Evolutionary conservation across 225 moss, liverwort and hornwort species (phyloP), one percentile per base, ranked within the genome.

Genomic region (Asterella californica): DNA sequence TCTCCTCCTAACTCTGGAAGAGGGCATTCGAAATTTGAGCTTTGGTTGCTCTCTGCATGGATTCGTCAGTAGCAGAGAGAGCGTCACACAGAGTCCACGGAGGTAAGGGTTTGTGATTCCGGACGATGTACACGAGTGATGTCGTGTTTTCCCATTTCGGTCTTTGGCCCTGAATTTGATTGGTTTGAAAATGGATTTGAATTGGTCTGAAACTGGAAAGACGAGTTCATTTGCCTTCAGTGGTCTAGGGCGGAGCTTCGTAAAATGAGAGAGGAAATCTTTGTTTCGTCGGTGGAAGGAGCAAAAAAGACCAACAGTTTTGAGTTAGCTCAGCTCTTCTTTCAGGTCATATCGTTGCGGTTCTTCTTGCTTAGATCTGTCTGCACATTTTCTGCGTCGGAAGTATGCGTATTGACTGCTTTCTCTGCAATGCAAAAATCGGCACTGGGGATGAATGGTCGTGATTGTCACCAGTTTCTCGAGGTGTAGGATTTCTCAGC

Each of bases 401-500:
- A 0, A 4, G 34, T 15, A 36, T 15, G 17, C 4, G 36, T 30
- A 27, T 64, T 64, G 17, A 33, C 66, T 66, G 66, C 64, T 30
- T 2, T 64, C 30, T 10, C 33, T 9, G 30, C 9, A 29, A 32
- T 30, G 64, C 11, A 12, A 64, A 64, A 30, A 10, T 64, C 42
- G 15, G 66, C 17, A 52, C 42, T 42, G 52, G 52, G 4, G 7
- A 12, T 52, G 14, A 10, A 52, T 52, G 52, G n/a, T 17, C 1
- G 33, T 36, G 4, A 36, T 67, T 7, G 64, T 36, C 21, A 17
- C 15, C 2, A 36, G 36, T 36, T 34, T 67, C 36, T 32, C 25
- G 42, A 33, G 70, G 25, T n/a, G n/a, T 52, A 29, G 75, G 19
- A 32, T 14, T 15, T 76, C 77, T 77, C 77, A 77, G 77, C 30